These are phyloP conservation scores for Chaetoceros muelleri DNA, from an alignment of 108 stramenopile species.

Conservation along the genomic window DNA sequence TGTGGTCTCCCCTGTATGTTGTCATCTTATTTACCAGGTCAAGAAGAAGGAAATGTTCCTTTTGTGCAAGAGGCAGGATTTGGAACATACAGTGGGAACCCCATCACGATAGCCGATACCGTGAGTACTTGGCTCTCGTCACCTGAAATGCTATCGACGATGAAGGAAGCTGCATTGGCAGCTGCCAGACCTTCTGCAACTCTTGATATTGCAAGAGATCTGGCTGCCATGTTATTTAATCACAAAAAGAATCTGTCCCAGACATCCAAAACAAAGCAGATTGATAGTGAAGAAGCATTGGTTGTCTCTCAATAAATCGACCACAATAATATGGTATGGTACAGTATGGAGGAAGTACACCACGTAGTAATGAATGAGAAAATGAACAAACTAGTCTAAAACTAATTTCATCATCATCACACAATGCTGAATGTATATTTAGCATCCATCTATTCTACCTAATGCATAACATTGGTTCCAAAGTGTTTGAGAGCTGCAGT, in stretches of 20 bases:
- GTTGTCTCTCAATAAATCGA: too few species aligned
- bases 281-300: too few species aligned
- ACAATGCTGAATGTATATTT: too few species aligned
- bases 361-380: neutral
- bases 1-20: conserved; percentile 92
- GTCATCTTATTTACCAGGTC: conserved; percentile 78
- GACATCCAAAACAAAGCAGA: too few species aligned
- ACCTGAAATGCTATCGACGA: conserved; percentile 32
- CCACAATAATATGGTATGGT: too few species aligned
- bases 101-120: conserved; percentile 72
- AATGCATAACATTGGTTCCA: too few species aligned
- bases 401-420: too few species aligned
- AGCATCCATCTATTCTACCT: too few species aligned
- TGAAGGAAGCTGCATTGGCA: conserved; percentile 54
- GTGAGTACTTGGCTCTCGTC: conserved; percentile 67
- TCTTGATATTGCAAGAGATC: conserved; percentile 73
- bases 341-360: too few species aligned
- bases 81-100: conserved; percentile 73
- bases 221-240: conserved; percentile 61
- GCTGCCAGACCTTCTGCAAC: conserved; percentile 78
- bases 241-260: conserved; percentile 5
- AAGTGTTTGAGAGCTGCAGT: too few species aligned
- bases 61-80: conserved; percentile 85
- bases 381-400: neutral
- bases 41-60: conserved; percentile 92